Evolutionary conservation across 2,329 filamentous ascomycete species (phyloP).

Genomic region (Aspergillus arachidicola): DNA sequence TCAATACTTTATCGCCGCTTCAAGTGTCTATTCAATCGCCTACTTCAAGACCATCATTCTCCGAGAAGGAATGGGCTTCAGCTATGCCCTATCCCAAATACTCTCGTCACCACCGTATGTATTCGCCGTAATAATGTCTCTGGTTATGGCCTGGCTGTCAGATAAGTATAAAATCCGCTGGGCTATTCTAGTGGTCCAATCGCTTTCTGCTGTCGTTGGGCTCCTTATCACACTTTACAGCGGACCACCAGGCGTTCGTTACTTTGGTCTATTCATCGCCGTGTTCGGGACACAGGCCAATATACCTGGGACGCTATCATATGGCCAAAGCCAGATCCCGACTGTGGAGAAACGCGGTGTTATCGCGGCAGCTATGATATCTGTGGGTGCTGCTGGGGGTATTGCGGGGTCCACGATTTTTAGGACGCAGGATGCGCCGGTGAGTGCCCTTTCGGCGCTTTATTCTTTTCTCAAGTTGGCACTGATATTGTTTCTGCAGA

Average conservation of each 20-base stretch:
- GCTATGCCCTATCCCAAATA: conserved; percentile 33
- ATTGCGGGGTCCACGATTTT: neutral
- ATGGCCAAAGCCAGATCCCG: neutral
- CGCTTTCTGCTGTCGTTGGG: neutral
- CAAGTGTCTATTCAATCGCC: conserved; percentile 32
- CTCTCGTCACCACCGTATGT: conserved; percentile 39
- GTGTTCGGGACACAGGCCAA: neutral
- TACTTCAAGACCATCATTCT: conserved; percentile 46
- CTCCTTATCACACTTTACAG: neutral
- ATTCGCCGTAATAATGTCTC: conserved; percentile 38
- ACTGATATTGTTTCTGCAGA: neutral
- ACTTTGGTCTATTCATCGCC: neutral
- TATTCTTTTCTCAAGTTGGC: neutral
- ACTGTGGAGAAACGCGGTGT: neutral
- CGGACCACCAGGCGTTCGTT: neutral
- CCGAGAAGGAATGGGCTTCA: conserved; percentile 38
- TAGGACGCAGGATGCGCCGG: neutral
- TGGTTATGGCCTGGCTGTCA: conserved; percentile 24
- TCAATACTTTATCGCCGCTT: neutral
- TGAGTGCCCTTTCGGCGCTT: neutral
- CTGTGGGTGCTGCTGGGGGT: neutral
- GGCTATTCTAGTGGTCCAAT: neutral
- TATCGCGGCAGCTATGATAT: neutral
- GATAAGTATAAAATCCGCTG: conserved; percentile 16
- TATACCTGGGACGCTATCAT: neutral